A percentile compares a stretch with the other conserved stretches of the same genome.
These are phyloP conservation scores for Diversispora epigaea DNA, from an alignment of 192 early-diverging fungal genomes.

Conservation along the genomic window DNA sequence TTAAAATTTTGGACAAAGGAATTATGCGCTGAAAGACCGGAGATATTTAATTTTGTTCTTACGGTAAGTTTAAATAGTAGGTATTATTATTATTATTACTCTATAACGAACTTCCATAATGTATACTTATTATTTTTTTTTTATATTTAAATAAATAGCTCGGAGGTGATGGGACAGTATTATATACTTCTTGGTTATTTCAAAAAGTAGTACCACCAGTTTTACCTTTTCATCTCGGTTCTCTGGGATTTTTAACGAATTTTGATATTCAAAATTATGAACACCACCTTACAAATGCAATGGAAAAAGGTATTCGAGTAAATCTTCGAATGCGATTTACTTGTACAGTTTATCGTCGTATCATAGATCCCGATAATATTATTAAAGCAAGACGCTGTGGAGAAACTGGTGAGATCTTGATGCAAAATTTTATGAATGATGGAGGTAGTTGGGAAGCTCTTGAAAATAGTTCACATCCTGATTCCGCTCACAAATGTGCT, in stretches of 20 bases:
- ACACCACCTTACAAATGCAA: conserved; percentile 59
- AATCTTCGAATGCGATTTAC: conserved; percentile 88
- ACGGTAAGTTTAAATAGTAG: conserved; percentile 53
- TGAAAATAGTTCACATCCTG: conserved; percentile 18
- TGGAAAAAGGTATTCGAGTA: conserved; percentile 70
- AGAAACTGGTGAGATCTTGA: conserved; percentile 34
- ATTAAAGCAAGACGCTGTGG: conserved; percentile 45
- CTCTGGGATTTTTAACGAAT: conserved; percentile 92
- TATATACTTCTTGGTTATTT: conserved; percentile 90
- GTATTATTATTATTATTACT: background rate
- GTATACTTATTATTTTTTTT: background rate
- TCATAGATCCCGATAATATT: conserved; percentile 35
- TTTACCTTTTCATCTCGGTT: conserved; percentile 91
- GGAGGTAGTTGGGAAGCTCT: conserved; percentile 19
- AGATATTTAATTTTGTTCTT: conserved; percentile 84
- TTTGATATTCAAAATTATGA: conserved; percentile 71
- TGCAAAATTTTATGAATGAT: conserved; percentile 14
- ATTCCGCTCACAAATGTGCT: conserved; percentile 38
- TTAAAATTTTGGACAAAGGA: conserved; percentile 76
- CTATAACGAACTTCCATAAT: too few relatives aligned
- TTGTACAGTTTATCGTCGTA: conserved; percentile 81
- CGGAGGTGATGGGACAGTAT: conserved; percentile 94
- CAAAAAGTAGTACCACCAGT: conserved; percentile 86
- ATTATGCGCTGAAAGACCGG: conserved; percentile 63
- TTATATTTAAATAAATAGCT: conserved; percentile 43